Evolutionary conservation across 805 yeast species (phyloP).

Genomic region (Pachysolen tannophilus): DNA sequence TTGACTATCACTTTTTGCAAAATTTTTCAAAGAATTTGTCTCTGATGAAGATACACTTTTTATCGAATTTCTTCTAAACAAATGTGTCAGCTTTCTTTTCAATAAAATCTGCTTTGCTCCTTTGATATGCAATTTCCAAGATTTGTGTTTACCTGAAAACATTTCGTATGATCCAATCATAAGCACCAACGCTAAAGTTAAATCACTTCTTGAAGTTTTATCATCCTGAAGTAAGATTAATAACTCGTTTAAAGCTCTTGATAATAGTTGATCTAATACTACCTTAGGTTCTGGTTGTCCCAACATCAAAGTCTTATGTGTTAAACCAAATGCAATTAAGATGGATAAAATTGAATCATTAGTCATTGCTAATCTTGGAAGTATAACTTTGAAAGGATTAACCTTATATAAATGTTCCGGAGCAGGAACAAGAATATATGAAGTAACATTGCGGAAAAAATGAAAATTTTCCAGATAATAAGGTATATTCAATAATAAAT

Average conservation of each 20-base stretch:
- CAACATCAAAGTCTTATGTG: slow-evolving; percentile 24
- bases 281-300: slow-evolving; percentile 27
- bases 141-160: slow-evolving; percentile 34
- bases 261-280: slow-evolving; percentile 43
- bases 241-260: slow-evolving; percentile 51
- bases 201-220: slow-evolving; percentile 50
- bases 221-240: slow-evolving; percentile 41
- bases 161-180: slow-evolving; percentile 50
- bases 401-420: slow-evolving; percentile 45
- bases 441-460: slow-evolving; percentile 53
- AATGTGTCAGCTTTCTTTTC: slow-evolving; percentile 37
- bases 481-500: slow-evolving; percentile 49
- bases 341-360: slow-evolving; percentile 50
- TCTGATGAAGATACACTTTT: slow-evolving; percentile 11
- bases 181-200: slow-evolving; percentile 55
- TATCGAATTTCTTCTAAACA: slow-evolving; percentile 17
- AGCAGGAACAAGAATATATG: slow-evolving; percentile 57
- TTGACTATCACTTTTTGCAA: too few relatives aligned
- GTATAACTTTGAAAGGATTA: slow-evolving; percentile 57
- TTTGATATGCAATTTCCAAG: slow-evolving; percentile 57
- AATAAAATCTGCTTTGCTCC: slow-evolving; percentile 62
- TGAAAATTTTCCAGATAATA: slow-evolving; percentile 54
- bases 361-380: slow-evolving; percentile 63
- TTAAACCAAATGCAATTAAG: slow-evolving; percentile 41
- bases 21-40: slow-evolving; percentile 12